A percentile compares a stretch with the other conserved stretches of the same genome.
phyloP scores from a whole-genome alignment of 495 filamentous ascomycete genomes.

The Chlorociboria aeruginascens region DNA sequence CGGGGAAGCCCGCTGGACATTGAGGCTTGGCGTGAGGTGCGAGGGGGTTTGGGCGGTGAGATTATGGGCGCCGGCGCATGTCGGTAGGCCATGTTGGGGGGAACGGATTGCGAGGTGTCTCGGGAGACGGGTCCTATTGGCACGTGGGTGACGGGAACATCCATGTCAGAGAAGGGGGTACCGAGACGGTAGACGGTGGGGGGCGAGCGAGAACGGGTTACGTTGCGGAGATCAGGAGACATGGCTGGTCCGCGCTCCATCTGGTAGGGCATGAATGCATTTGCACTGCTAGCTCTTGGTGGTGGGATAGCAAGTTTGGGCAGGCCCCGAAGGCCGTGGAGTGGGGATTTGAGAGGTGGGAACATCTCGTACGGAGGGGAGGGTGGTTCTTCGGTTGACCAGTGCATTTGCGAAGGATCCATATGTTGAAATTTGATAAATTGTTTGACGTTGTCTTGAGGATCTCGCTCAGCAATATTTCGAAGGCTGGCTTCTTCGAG shows the following conservation, averaged over 20 bases:
- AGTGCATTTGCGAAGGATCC: constrained; percentile 22
- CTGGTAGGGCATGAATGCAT: constrained; percentile 34
- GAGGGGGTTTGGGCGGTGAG: constrained; percentile 35
- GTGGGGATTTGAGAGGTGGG: constrained; percentile 11
- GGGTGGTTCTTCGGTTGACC: constrained; percentile 37
- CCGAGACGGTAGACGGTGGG: constrained; percentile 51
- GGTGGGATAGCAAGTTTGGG: constrained; percentile 24
- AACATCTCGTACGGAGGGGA: constrained; percentile 43
- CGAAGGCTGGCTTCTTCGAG: constrained; percentile 61
- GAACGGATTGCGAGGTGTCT: constrained; percentile 74
- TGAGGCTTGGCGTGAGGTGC: constrained; percentile 45
- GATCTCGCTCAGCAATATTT: constrained; percentile 56
- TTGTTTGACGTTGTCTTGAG: constrained; percentile 82
- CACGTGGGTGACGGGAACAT: constrained; percentile 73
- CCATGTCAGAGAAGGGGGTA: constrained; percentile 80
- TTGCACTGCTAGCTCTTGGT: constrained; percentile 21
- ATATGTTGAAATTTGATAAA: constrained; percentile 71
- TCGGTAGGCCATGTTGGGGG: constrained; percentile 78
- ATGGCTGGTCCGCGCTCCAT: constrained; percentile 38
- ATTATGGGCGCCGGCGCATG: constrained; percentile 10
- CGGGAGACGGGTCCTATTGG: constrained; percentile 57
- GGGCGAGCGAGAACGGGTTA: constrained; percentile 28
- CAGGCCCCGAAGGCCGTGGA: constrained; percentile 23
- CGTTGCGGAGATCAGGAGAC: constrained; percentile 32
- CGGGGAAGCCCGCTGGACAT: constrained; percentile 40